A percentile compares a stretch with the other conserved stretches of the same genome.
phyloP scores from a whole-genome alignment of 768 basidiomycete species.

The Myochromella boudieri region DNA sequence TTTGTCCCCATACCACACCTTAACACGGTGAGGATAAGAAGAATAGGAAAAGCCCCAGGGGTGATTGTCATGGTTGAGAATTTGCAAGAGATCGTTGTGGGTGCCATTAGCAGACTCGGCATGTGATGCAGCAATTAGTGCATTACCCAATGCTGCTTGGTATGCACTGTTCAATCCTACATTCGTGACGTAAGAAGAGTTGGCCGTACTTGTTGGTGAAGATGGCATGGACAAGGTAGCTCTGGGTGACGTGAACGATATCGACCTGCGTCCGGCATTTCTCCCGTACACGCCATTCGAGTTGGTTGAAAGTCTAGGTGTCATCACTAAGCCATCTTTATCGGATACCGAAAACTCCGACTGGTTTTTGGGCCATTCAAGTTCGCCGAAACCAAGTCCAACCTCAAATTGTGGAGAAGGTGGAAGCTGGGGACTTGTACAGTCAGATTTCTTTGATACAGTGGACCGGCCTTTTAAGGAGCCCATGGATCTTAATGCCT shows the following conservation, averaged over 20 bases:
- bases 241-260: constrained; percentile 65
- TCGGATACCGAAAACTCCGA: constrained; percentile 25
- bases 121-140: constrained; percentile 91
- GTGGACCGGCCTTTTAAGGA: constrained; percentile 64
- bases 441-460: constrained; percentile 33
- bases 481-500: constrained; percentile 78
- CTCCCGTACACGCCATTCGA: constrained; percentile 38
- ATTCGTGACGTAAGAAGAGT: constrained; percentile 32
- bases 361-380: constrained; percentile 47
- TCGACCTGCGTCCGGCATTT: constrained; percentile 62
- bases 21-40: constrained; percentile 72
- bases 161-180: constrained; percentile 38
- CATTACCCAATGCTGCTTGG: constrained; percentile 81
- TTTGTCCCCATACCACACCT: constrained; percentile 90
- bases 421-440: constrained; percentile 53
- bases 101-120: constrained; percentile 92
- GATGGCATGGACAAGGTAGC: constrained; percentile 42
- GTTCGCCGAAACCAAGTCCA: constrained; percentile 54
- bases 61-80: constrained; percentile 85
- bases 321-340: constrained; percentile 20
- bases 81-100: constrained; percentile 87
- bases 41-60: constrained; percentile 91
- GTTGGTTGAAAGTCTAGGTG: constrained; percentile 33
- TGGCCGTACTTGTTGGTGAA: constrained; percentile 50
- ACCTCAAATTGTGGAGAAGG: constrained; percentile 53